Evolutionary conservation across 2,329 filamentous ascomycete species (phyloP).

Genomic region (Neofusicoccum kwambonambiense): DNA sequence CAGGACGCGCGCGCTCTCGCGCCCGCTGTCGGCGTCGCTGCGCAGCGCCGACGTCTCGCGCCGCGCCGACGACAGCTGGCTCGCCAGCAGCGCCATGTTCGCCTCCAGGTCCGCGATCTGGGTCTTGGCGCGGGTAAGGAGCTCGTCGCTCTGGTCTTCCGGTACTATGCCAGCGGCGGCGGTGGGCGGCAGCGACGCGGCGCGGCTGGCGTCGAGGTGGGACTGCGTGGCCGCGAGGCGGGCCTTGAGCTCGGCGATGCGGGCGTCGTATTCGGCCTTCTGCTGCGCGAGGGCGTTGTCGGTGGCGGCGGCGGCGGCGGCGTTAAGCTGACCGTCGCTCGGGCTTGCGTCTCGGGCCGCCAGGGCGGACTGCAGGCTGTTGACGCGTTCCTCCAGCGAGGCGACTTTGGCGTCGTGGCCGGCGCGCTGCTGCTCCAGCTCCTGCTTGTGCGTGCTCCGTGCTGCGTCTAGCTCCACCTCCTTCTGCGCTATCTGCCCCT

Average conservation of each 20-base stretch:
- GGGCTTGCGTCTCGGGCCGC: background rate
- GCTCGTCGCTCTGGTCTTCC: background rate
- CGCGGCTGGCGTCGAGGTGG: background rate
- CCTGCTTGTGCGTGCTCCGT: background rate
- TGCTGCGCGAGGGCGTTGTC: background rate
- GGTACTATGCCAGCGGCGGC: too few species aligned
- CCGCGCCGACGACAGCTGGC: constrained; percentile 2
- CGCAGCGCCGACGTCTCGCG: background rate
- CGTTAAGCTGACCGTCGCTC: too few species aligned
- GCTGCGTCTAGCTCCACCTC: constrained; percentile 9
- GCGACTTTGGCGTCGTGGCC: constrained; percentile 5
- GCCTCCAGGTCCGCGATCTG: constrained; percentile 12
- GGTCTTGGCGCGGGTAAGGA: background rate
- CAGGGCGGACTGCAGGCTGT: background rate
- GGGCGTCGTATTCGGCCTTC: constrained; percentile 6
- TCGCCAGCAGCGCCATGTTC: background rate
- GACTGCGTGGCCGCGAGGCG: background rate
- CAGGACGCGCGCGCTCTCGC: constrained; percentile 6
- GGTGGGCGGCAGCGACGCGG: background rate
- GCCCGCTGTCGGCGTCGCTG: background rate
- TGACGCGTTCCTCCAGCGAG: background rate
- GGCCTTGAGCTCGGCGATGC: constrained; percentile 17
- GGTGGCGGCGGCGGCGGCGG: background rate
- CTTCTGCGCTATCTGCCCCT: constrained; percentile 7
- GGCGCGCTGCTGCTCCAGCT: constrained; percentile 12